Evolutionary conservation across 805 yeast species (phyloP), one percentile per base, ranked within the genome.

Genomic region (Maudiozyma turicensis): DNA sequence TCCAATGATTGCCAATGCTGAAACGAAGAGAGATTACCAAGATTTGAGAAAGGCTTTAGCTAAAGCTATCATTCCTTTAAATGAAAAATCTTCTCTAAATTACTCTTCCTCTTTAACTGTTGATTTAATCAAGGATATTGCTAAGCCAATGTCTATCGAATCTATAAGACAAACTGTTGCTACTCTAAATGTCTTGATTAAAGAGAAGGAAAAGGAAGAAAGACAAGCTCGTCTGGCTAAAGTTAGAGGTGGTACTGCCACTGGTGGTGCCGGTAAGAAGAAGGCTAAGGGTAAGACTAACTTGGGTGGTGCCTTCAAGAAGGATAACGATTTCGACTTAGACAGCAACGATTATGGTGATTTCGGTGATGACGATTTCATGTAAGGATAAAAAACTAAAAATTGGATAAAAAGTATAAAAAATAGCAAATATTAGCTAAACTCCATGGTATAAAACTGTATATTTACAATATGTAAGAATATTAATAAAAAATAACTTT

Each of bases 251-350:
- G 93, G 91, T 55, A 85, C 95, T 30, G 80, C 91, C 39, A 78
- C 87, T 28, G 95, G 95, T 59, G 96, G 96, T 65, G 93, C 95
- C 38, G 95, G 95, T 69, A 89, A 90, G 78, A 84, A 85, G 80
- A 91, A 90, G 80, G 96, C 88, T 50, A 84, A 85, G 69, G 84
- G 86, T 50, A 78, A 75, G 56, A 84, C 87, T 43, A 84, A 82
- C 65, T 73, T 85, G 47, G 77, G 77, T 49, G 77, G 77, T 58
- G 76, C 74, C 8, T 72, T 73, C 65, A 85, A 82, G 74, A 83
- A 84, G 68, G 88, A 82, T 60, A 72, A 71, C 46, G 73, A 75
- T 39, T 80, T 79, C 55, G 86, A 76, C 52, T 69, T 77, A 48
- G 73, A 66, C 64, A 74, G 71, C 55, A 73, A 72, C 58, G 75